Evolutionary conservation across 1,139 yeast species (phyloP).

Genomic region (Nakaseomyces sp.): DNA sequence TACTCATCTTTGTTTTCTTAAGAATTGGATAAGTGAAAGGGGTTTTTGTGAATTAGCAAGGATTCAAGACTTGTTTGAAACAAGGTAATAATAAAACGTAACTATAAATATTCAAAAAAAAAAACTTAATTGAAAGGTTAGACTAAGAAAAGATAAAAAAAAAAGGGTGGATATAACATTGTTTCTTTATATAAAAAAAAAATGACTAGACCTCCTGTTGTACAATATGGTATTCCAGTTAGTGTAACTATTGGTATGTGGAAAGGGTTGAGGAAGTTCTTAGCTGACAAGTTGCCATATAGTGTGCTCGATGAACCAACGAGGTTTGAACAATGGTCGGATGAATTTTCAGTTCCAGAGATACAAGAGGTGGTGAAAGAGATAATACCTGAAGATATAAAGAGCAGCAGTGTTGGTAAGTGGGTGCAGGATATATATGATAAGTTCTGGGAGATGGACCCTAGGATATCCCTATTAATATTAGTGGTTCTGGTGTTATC

Average conservation of each 20-base stretch:
- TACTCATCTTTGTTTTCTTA: too few species aligned
- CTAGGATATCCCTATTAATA: neutral
- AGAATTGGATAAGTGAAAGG: too few species aligned
- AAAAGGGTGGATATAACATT: too few species aligned
- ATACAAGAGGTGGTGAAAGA: neutral
- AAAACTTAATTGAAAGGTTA: too few species aligned
- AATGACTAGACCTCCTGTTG: slow-evolving; percentile 5
- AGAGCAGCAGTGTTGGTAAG: neutral
- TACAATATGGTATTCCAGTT: slow-evolving; percentile 3
- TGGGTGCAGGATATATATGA: neutral
- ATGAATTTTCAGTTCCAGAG: neutral
- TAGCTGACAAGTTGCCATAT: neutral
- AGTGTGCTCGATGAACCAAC: neutral
- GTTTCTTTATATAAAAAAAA: too few species aligned
- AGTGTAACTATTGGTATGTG: slow-evolving; percentile 4
- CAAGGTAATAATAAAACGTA: too few species aligned
- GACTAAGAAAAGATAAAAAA: too few species aligned
- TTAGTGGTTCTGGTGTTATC: neutral
- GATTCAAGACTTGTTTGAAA: too few species aligned
- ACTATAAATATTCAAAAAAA: too few species aligned
- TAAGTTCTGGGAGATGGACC: slow-evolving; percentile 3
- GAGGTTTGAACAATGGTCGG: slow-evolving; percentile 2
- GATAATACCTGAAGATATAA: neutral
- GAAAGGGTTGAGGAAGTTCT: slow-evolving; percentile 2
- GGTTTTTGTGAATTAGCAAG: too few species aligned